A percentile compares a stretch with the other conserved stretches of the same genome.
Conservation (phyloP, 2,329 filamentous ascomycete species). For the Hypoxylon sp. region DNA sequence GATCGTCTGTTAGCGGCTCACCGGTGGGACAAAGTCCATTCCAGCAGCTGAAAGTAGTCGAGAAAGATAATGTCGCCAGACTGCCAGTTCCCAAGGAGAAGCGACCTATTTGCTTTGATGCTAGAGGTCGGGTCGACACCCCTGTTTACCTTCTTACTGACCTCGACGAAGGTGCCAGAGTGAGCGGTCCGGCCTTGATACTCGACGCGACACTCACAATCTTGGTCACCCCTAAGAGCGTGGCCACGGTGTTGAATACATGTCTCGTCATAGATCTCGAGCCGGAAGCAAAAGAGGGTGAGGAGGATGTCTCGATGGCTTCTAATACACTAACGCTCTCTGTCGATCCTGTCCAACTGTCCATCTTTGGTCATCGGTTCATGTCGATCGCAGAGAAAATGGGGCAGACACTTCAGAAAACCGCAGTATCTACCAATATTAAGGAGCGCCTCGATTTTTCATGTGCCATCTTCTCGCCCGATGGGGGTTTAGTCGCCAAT, state of each 20-base stretch:
- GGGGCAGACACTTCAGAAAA: constrained; percentile 83
- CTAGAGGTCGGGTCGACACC: too few species aligned
- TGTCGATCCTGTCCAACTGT: constrained; percentile 80
- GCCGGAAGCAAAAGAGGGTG: too few species aligned
- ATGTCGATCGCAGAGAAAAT: constrained; percentile 90
- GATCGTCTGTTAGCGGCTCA: too few species aligned
- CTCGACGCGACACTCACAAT: constrained; percentile 93
- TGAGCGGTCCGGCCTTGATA: constrained; percentile 89
- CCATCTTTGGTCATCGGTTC: constrained; percentile 84
- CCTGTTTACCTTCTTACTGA: too few species aligned
- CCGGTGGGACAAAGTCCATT: too few species aligned
- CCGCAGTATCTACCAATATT: constrained; percentile 82
- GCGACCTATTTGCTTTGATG: too few species aligned
- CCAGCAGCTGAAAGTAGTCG: too few species aligned
- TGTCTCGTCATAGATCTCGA: too few species aligned
- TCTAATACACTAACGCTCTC: too few species aligned
- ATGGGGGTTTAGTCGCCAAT: constrained; percentile 81
- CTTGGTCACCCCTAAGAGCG: constrained; percentile 82
- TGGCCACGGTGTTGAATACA: constrained; percentile 72
- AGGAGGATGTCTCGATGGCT: too few species aligned
- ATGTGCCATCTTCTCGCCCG: constrained; percentile 82
- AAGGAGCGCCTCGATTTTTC: constrained; percentile 87
- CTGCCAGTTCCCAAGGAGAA: too few species aligned
- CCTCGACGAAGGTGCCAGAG: constrained; percentile 70
- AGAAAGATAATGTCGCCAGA: too few species aligned